Conservation (phyloP, 129 eudicot species). For the Smallanthus sonchifolius region DNA sequence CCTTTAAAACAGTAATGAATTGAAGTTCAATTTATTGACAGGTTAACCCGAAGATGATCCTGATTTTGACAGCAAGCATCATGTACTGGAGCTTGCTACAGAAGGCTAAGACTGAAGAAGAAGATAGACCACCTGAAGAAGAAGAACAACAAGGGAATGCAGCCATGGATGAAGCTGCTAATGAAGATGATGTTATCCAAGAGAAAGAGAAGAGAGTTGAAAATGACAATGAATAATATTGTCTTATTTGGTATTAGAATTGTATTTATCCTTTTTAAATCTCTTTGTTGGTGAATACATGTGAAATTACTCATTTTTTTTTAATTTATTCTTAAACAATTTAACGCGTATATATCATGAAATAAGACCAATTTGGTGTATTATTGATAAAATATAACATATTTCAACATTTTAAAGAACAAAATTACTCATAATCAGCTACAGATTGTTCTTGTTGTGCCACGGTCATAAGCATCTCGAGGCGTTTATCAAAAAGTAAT, state of each 20-base stretch:
- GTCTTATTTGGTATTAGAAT: not conserved
- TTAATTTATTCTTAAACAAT: not conserved
- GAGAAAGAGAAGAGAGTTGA: slow-evolving; percentile 19
- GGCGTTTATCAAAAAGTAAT: slow-evolving; percentile 73
- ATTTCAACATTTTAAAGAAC: slow-evolving; percentile 10
- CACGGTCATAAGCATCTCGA: slow-evolving; percentile 82
- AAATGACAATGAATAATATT: slow-evolving; percentile 6
- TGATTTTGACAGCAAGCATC: slow-evolving; percentile 78
- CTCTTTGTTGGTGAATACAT: slow-evolving; percentile 10
- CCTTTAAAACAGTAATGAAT: not conserved
- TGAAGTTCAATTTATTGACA: slow-evolving; percentile 22
- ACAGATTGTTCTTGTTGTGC: slow-evolving; percentile 60
- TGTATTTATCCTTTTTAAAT: not conserved
- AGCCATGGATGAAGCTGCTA: slow-evolving; percentile 19
- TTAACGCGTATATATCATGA: slow-evolving; percentile 1
- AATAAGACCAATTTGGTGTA: slow-evolving; percentile 2
- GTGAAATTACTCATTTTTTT: slow-evolving; percentile 20
- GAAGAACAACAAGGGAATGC: slow-evolving; percentile 17
- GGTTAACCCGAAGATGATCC: slow-evolving; percentile 93
- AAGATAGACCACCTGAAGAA: slow-evolving; percentile 29
- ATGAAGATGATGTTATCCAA: slow-evolving; percentile 14
- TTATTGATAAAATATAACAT: not conserved
- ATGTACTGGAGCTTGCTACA: slow-evolving; percentile 92
- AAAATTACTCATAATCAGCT: slow-evolving; percentile 6
- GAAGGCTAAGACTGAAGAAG: slow-evolving; percentile 35